A percentile compares a stretch with the other conserved stretches of the same genome.
Evolutionary conservation across 441 rosid genomes (phyloP).

Genomic region (Bocquillonia castaneifolia): DNA sequence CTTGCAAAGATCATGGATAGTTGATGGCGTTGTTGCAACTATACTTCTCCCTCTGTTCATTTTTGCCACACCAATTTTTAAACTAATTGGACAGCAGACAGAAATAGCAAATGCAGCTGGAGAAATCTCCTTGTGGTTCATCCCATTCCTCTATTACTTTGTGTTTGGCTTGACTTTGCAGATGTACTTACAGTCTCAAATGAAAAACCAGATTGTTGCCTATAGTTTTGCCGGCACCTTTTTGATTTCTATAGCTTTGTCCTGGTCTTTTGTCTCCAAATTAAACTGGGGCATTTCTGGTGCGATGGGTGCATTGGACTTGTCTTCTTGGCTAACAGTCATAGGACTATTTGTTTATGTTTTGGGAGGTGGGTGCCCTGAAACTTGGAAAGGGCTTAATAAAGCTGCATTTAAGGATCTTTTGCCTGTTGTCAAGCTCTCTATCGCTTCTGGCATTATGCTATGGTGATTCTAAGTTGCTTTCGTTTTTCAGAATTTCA

Average conservation of each 20-base stretch:
- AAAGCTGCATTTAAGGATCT: constrained; percentile 47
- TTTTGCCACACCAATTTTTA: constrained; percentile 41
- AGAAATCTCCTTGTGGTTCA: constrained; percentile 49
- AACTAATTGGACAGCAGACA: constrained; percentile 42
- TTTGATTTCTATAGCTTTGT: constrained; percentile 37
- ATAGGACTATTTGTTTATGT: constrained; percentile 50
- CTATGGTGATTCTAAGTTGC: constrained; percentile 38
- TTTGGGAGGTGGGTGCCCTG: constrained; percentile 62
- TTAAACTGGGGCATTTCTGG: constrained; percentile 48
- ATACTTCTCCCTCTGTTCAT: constrained; percentile 48
- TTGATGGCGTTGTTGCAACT: constrained; percentile 32
- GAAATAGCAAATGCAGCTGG: constrained; percentile 47
- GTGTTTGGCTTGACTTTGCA: constrained; percentile 44
- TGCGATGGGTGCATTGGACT: constrained; percentile 49
- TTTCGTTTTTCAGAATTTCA: neutral
- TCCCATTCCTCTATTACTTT: constrained; percentile 39
- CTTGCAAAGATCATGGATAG: constrained; percentile 72
- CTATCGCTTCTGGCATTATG: constrained; percentile 68
- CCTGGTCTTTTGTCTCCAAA: constrained; percentile 51
- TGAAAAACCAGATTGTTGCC: constrained; percentile 47
- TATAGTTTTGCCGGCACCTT: constrained; percentile 37
- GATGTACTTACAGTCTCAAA: constrained; percentile 63
- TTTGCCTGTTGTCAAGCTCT: constrained; percentile 53
- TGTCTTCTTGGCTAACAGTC: constrained; percentile 38
- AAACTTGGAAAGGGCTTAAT: constrained; percentile 66